Percentiles rank a stretch among this genome's conserved stretches.
These are phyloP conservation scores for Hemerocallis citrina DNA, from an alignment of 106 monocot species.

Conservation along the genomic window DNA sequence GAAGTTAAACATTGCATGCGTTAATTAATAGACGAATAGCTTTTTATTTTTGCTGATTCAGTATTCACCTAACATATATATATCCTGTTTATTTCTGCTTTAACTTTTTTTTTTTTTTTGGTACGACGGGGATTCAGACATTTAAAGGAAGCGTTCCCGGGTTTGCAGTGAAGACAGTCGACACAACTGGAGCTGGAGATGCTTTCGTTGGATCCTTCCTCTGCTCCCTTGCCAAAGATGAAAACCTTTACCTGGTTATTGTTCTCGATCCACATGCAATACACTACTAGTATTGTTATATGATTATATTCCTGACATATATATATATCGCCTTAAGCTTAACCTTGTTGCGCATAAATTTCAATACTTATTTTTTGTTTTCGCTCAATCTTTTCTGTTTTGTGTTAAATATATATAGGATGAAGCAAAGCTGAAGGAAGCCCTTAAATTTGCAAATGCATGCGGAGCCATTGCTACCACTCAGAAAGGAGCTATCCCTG, in stretches of 20 bases:
- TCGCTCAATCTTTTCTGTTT: neutral
- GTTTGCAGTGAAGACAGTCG: slow-evolving; percentile 30
- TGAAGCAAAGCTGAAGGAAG: slow-evolving; percentile 22
- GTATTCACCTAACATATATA: too few relatives aligned
- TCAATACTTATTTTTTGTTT: too few relatives aligned
- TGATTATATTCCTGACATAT: too few relatives aligned
- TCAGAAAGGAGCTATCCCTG: slow-evolving; percentile 31
- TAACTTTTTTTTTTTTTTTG: neutral
- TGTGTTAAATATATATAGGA: slow-evolving; percentile 4
- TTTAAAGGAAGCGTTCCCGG: slow-evolving; percentile 36
- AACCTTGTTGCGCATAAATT: too few relatives aligned
- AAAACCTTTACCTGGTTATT: slow-evolving; percentile 27
- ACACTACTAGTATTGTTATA: too few relatives aligned
- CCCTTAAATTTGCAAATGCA: slow-evolving; percentile 28
- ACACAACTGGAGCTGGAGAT: slow-evolving; percentile 43
- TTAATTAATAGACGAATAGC: too few relatives aligned
- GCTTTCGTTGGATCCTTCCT: slow-evolving; percentile 44
- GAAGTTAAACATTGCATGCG: too few relatives aligned
- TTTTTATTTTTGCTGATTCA: too few relatives aligned
- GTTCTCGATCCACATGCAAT: too few relatives aligned
- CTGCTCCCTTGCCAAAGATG: slow-evolving; percentile 27
- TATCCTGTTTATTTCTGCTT: too few relatives aligned
- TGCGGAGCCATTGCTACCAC: slow-evolving; percentile 25
- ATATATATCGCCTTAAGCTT: too few relatives aligned
- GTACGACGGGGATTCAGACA: too few relatives aligned